Conservation (phyloP, 2,329 filamentous ascomycete genomes). For the Colletotrichum siamense region DNA sequence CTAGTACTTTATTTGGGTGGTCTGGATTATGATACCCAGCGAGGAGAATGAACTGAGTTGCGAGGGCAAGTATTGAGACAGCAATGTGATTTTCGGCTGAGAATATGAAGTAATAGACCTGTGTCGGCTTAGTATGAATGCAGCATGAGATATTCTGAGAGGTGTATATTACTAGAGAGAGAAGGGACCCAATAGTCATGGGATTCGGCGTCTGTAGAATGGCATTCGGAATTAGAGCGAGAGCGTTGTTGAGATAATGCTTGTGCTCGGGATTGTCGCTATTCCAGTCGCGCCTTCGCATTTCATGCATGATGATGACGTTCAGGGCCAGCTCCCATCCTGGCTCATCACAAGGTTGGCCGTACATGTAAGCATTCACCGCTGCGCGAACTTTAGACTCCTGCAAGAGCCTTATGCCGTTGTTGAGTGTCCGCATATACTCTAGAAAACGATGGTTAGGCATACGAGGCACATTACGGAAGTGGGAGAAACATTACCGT, state of each 20-base stretch:
- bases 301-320: not conserved
- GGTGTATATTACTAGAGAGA: not conserved
- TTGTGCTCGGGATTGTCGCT: not conserved
- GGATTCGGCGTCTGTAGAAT: not conserved
- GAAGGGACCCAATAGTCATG: not conserved
- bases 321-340: not conserved
- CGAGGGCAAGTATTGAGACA: not conserved
- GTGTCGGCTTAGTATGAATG: not conserved
- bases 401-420: not conserved
- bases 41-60: not conserved
- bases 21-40: not conserved
- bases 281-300: not conserved
- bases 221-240: not conserved
- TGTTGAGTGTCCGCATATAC: not conserved
- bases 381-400: not conserved
- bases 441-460: not conserved
- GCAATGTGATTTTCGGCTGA: conserved; percentile 5
- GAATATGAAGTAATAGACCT: conserved; percentile 5
- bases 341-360: not conserved
- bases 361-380: not conserved
- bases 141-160: rapidly evolving
- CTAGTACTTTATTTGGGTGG: not conserved
- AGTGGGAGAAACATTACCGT: not conserved
- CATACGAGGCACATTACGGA: rapidly evolving
- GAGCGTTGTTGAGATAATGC: not conserved